These are phyloP conservation scores for Saccharomycopsis synnaedendra DNA, from an alignment of 805 yeast species.

Conservation along the genomic window DNA sequence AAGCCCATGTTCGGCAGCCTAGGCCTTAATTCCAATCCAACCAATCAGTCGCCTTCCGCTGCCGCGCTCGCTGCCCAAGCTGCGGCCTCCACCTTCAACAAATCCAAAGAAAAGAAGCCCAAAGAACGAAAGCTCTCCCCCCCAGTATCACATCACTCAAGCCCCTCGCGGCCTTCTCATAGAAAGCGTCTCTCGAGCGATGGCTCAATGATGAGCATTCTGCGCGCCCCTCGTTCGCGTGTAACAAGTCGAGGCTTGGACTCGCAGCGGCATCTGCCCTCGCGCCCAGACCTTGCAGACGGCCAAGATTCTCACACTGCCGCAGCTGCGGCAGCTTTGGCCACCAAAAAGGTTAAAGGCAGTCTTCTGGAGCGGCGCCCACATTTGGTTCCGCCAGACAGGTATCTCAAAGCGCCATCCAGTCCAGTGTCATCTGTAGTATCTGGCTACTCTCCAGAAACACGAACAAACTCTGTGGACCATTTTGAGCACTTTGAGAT, in stretches of 20 bases:
- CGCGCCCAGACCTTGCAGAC: background rate
- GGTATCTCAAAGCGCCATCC: constrained; percentile 1
- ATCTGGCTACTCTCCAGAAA: background rate
- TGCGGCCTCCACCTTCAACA: constrained; percentile 14
- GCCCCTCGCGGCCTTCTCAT: background rate
- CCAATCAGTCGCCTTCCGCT: background rate
- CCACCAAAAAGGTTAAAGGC: constrained; percentile 11
- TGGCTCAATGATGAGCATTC: background rate
- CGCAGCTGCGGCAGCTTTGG: constrained; percentile 10
- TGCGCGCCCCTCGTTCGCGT: background rate
- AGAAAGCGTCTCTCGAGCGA: background rate
- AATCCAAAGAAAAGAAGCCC: background rate
- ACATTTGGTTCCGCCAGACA: background rate
- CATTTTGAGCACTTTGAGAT: no score
- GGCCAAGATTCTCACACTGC: constrained; percentile 3
- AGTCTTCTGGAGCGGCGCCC: constrained; percentile 7
- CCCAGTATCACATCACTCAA: background rate
- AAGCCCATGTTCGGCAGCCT: constrained; percentile 2
- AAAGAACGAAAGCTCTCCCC: background rate
- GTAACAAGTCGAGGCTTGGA: background rate
- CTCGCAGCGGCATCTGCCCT: background rate
- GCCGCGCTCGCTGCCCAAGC: constrained; percentile 11
- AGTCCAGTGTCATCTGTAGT: constrained; percentile 2
- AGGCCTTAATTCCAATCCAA: background rate
- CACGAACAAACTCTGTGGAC: no score